phyloP scores from a whole-genome alignment of 2,329 filamentous ascomycete genomes.

The Erysiphe pulchra region DNA sequence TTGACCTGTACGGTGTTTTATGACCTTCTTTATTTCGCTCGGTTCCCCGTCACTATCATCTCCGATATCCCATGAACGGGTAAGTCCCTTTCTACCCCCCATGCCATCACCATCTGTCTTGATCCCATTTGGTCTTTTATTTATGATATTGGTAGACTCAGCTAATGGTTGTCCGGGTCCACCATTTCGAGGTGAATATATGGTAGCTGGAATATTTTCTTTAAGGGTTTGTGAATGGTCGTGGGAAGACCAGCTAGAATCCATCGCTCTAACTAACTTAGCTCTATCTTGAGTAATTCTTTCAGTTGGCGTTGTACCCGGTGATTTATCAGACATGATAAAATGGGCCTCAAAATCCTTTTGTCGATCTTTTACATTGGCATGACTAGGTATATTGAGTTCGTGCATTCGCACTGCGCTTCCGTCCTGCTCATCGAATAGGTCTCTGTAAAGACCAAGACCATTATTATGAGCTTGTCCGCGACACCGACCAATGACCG shows the following conservation, averaged over 20 bases:
- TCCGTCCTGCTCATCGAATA: constrained; percentile 32
- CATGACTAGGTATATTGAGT: constrained; percentile 19
- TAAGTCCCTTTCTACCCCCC: constrained; percentile 10
- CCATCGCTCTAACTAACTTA: constrained; percentile 51
- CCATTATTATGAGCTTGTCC: constrained; percentile 40
- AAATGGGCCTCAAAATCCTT: constrained; percentile 64
- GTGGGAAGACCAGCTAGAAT: constrained; percentile 31
- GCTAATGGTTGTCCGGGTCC: constrained; percentile 7
- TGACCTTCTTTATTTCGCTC: constrained; percentile 7
- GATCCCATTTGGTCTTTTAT: constrained; percentile 9
- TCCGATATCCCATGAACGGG: constrained; percentile 27
- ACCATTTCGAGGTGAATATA: constrained; percentile 2
- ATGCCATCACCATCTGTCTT: constrained; percentile 24
- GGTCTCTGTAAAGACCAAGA: constrained; percentile 48
- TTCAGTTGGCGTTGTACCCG: constrained; percentile 19
- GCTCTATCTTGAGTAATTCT: constrained; percentile 30
- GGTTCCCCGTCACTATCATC: constrained; percentile 21
- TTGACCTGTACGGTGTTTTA: constrained; percentile 10
- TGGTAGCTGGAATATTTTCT: constrained; percentile 10
- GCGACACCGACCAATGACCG: constrained; percentile 20
- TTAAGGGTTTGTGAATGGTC: constrained; percentile 29
- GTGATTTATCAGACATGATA: constrained; percentile 43
- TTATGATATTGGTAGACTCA: constrained; percentile 8
- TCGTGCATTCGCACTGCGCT: constrained; percentile 3
- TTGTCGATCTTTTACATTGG: constrained; percentile 44